Base-by-base conservation (phyloP, 2,329 filamentous ascomycete genomes). In the Nigrospora osmanthi region DNA sequence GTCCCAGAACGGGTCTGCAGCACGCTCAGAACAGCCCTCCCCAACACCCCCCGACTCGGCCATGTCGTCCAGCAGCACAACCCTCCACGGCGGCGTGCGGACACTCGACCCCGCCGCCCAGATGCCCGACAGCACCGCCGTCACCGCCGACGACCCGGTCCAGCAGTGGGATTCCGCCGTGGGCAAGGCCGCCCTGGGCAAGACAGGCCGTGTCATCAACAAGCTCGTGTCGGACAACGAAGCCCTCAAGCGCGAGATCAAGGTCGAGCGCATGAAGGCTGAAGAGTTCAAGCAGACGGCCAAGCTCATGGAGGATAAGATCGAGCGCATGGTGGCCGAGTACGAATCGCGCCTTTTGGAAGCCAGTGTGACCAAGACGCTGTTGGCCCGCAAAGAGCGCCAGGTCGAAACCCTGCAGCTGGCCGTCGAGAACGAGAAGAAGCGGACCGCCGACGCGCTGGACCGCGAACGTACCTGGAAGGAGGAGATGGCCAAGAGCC, bases 201-300 rank as follows among this genome's bases (percentile, higher is more conserved):
- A 89, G 68, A 87, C 83, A 11, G 85, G 85, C 10, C 74, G 84
- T 32, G 85, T 89, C 43, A 91, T 93, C 62, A 88, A 93, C 65
- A 80, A 81, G 58, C 75, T 93, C 44, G 87, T 89, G 58, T 82
- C 83, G 43, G 87, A 91, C 59, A 89, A 89, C 54, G 87, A 91
- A 57, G 76, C 81, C 35, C 70, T 91, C 38, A 86, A 86, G 55
- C 77, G 86, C 43, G 86, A 91, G 51, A 71, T 87, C 46, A 73
- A 83, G 55, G 77, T 84, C 46, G 82, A 86, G 62, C 71, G 72
- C 16, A 60, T 84, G 44, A 75, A 75, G 38, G 75, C 83, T 38
- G 84, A 89, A 47, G 86, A 89, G 56, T 75, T 83, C n/a, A 79
- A 80, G 53, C 80, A 85, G 58, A 75, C 78, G 5, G 76, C 83